phyloP scores from a whole-genome alignment of 768 basidiomycete genomes.

The Suillus alpinus region DNA sequence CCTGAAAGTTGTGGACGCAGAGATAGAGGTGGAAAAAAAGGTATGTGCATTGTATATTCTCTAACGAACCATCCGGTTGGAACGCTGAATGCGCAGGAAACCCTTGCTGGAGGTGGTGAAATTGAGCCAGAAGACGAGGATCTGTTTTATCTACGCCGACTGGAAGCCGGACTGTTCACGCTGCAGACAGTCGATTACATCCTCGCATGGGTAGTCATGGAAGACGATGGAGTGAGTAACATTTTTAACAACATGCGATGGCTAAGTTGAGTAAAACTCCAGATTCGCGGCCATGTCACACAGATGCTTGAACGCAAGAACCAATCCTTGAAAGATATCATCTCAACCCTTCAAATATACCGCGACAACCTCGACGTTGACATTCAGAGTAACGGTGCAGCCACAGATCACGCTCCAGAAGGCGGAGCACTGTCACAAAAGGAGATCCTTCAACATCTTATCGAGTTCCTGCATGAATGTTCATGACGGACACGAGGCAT shows the following conservation, averaged over 20 bases:
- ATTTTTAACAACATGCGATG: not conserved
- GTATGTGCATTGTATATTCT: conserved; percentile 32
- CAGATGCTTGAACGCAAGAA: conserved; percentile 76
- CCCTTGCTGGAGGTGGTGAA: conserved; percentile 55
- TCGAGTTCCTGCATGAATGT: conserved; percentile 51
- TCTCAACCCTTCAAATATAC: conserved; percentile 68
- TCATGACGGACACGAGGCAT: conserved; percentile 16
- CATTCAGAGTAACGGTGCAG: conserved; percentile 25
- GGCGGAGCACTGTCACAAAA: conserved; percentile 52
- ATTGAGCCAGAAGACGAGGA: conserved; percentile 64
- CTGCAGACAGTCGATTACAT: conserved; percentile 93
- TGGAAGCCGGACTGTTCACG: conserved; percentile 86
- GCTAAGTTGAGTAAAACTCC: not conserved
- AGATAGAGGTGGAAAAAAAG: conserved; percentile 69
- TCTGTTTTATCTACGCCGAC: conserved; percentile 76
- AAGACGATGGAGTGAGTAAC: conserved; percentile 88
- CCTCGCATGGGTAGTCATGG: conserved; percentile 93
- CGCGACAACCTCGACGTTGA: conserved; percentile 70
- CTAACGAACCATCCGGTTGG: not conserved
- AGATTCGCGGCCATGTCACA: conserved; percentile 77
- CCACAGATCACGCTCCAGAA: conserved; percentile 27
- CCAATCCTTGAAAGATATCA: conserved; percentile 66
- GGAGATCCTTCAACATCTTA: conserved; percentile 67
- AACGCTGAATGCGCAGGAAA: conserved; percentile 37
- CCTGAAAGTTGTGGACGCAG: conserved; percentile 57